Evolutionary conservation across 176 grass and related monocot species (phyloP).

Genomic region (Hsuehochloa calcarea): DNA sequence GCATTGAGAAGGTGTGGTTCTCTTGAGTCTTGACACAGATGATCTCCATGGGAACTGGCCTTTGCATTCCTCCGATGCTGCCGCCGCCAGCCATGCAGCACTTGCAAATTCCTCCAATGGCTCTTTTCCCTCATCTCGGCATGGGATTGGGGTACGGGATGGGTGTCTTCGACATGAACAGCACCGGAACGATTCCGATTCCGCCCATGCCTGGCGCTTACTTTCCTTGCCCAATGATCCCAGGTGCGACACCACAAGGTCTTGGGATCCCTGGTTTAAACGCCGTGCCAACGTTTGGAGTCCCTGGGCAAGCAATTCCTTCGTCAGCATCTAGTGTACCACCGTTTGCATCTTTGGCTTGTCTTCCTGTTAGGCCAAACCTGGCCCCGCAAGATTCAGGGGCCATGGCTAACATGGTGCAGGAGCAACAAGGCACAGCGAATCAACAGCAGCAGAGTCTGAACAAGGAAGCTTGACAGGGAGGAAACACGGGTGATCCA

Average conservation of each 20-base stretch:
- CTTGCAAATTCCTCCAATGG: constrained; percentile 38
- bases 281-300: constrained; percentile 31
- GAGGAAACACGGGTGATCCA: constrained; percentile 24
- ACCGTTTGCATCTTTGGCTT: constrained; percentile 25
- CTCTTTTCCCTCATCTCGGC: constrained; percentile 50
- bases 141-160: constrained; percentile 62
- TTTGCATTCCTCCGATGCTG: constrained; percentile 59
- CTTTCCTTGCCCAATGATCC: constrained; percentile 33
- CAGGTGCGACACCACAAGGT: constrained; percentile 30
- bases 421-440: constrained; percentile 4
- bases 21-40: constrained; percentile 42
- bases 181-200: constrained; percentile 31
- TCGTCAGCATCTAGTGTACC: constrained; percentile 6
- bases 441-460: constrained; percentile 40
- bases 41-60: constrained; percentile 61
- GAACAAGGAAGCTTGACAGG: constrained; percentile 32
- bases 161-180: constrained; percentile 54
- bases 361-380: constrained; percentile 42
- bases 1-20: constrained; percentile 14
- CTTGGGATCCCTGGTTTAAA: constrained; percentile 33
- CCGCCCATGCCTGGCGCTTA: constrained; percentile 40
- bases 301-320: constrained; percentile 37
- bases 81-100: constrained; percentile 55
- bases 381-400: constrained; percentile 27
- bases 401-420: constrained; percentile 27